Evolutionary conservation across 805 yeast species (phyloP), one percentile per base, ranked within the genome.

Genomic region (Kodamaea neixiangensis): DNA sequence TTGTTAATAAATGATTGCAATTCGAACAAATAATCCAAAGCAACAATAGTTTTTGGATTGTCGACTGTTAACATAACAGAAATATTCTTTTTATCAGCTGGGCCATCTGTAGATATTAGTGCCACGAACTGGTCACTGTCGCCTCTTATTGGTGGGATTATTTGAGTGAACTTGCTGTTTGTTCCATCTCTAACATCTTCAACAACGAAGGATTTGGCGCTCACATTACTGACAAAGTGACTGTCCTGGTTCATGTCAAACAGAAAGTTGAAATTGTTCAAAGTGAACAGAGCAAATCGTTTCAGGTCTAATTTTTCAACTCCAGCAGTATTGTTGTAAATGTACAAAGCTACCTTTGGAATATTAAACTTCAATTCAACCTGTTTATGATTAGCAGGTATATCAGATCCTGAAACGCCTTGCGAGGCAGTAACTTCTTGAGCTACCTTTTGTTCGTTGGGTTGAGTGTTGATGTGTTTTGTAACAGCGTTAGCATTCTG

Each of bases 21-120:
- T 1, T 94, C 89, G 66, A 92, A 81, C 33, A 93, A 61, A 65
- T 89, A 92, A 62, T 92, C 98, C 57, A 94, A 71, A 0, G 97
- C 97, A 22, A 94, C 65, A 45, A 94, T 83, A 9, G 87, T 78
- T 51, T 80, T 81, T 0, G 97, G 97, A 54, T 86, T 87, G 53
- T 89, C 96, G 9, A 93, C 78, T 0, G 90, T 82, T 3, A 87
- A 62, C 60, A 84, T 77, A 0, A 69, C 60, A 17, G 81, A 78
- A 4, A 81, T 73, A 34, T 76, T 67, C 47, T 77, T 75, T 41
- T 59, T 64, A 15, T 57, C 65, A 2, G 63, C 67, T 2, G 65
- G 61, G 1, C 79, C 81, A 46, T 69, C 75, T 0, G 84, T 73
- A 0, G 68, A 58, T 0, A 80, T 73, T 15, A 75, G 73, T 1